Evolutionary conservation across 768 basidiomycete species (phyloP).

Genomic region (Mycena olivaceomarginata): DNA sequence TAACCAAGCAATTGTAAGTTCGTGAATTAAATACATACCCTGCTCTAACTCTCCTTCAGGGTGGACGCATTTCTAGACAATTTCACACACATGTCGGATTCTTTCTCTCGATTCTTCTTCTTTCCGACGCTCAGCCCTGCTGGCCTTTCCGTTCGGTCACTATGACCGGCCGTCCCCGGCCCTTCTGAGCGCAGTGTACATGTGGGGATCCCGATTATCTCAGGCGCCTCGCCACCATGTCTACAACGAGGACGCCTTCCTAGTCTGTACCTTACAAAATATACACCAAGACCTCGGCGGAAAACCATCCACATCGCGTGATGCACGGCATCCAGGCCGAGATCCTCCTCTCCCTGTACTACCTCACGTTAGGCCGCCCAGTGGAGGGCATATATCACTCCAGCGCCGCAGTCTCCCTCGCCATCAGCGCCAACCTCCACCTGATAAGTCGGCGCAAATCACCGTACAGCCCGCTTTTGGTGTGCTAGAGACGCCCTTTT

Average conservation of each 20-base stretch:
- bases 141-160: constrained; percentile 53
- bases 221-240: constrained; percentile 40
- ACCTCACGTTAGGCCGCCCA: constrained; percentile 66
- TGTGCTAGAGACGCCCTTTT: constrained; percentile 55
- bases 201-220: constrained; percentile 60
- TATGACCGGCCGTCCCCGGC: constrained; percentile 58
- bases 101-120: constrained; percentile 70
- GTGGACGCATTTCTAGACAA: constrained; percentile 61
- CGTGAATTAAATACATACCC: background rate
- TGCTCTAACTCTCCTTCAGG: constrained; percentile 29
- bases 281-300: constrained; percentile 60
- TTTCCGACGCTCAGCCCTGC: constrained; percentile 61
- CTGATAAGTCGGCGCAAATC: constrained; percentile 49
- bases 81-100: constrained; percentile 67
- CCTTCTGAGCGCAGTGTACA: constrained; percentile 59
- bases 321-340: constrained; percentile 70
- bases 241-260: constrained; percentile 60
- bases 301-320: constrained; percentile 60
- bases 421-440: constrained; percentile 60
- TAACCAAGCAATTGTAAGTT: constrained; percentile 25
- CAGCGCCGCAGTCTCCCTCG: constrained; percentile 66
- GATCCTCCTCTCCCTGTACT: constrained; percentile 72
- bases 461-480: constrained; percentile 53
- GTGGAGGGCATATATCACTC: constrained; percentile 70
- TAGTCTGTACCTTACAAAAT: constrained; percentile 61